phyloP scores from a whole-genome alignment of 139 green algal genomes.

The Chlamydomonas eustigma region DNA sequence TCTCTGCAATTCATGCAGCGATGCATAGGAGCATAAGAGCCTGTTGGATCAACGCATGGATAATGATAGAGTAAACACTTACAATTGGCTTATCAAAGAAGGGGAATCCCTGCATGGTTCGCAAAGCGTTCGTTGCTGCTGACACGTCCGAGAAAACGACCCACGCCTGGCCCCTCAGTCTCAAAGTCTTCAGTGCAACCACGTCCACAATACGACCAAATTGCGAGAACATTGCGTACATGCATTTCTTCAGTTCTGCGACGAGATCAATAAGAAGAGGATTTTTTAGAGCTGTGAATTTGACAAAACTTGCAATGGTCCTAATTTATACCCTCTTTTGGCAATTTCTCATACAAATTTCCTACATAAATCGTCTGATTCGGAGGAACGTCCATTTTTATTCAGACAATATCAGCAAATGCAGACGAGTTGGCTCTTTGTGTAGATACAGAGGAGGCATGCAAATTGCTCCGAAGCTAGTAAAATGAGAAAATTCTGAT shows the following conservation, averaged over 20 bases:
- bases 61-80: slow-evolving; percentile 19
- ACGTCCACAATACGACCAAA: slow-evolving; percentile 96
- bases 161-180: slow-evolving; percentile 92
- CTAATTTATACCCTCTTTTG: slow-evolving; percentile 79
- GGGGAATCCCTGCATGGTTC: slow-evolving; percentile 92
- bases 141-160: slow-evolving; percentile 87
- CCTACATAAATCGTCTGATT: slow-evolving; percentile 6
- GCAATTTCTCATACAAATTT: slow-evolving; percentile 9
- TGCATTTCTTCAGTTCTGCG: slow-evolving; percentile 89
- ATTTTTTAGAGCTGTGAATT: neutral
- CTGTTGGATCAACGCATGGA: too few relatives aligned
- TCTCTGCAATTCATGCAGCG: too few relatives aligned
- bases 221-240: slow-evolving; percentile 93
- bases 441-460: too few relatives aligned
- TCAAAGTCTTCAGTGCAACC: slow-evolving; percentile 77
- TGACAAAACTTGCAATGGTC: neutral
- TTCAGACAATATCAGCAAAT: too few relatives aligned
- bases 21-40: too few relatives aligned
- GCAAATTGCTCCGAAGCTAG: too few relatives aligned
- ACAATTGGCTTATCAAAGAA: slow-evolving; percentile 98
- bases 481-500: too few relatives aligned
- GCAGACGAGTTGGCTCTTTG: too few relatives aligned
- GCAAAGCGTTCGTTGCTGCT: slow-evolving; percentile 75
- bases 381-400: slow-evolving; percentile 11
- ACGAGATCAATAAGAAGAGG: neutral